These are phyloP conservation scores for Aspergillus felis DNA, from an alignment of 2,329 filamentous ascomycete species.

Conservation along the genomic window DNA sequence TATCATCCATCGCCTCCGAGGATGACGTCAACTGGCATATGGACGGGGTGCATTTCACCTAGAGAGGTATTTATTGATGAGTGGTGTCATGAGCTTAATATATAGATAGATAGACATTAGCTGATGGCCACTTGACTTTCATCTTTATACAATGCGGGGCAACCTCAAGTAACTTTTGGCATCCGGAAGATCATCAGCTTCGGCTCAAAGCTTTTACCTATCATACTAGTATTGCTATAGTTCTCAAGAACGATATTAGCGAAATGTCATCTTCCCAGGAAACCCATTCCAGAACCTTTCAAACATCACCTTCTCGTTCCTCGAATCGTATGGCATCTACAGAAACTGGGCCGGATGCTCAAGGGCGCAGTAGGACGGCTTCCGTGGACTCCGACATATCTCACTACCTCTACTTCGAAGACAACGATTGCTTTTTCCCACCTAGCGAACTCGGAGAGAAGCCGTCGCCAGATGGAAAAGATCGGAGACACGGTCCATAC, in stretches of 20 bases:
- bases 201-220: neutral
- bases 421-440: conserved; percentile 34
- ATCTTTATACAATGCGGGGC: neutral
- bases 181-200: neutral
- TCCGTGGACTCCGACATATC: conserved; percentile 19
- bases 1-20: neutral
- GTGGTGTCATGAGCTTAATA: neutral
- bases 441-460: conserved; percentile 25
- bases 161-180: neutral
- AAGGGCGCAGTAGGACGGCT: conserved; percentile 1
- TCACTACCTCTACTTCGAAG: conserved; percentile 34
- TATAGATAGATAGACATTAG: neutral
- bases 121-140: neutral
- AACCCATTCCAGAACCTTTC: neutral
- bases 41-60: too few relatives aligned
- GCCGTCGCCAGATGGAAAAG: neutral
- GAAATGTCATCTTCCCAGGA: neutral
- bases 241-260: neutral
- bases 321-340: neutral
- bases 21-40: neutral
- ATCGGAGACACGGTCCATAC: neutral
- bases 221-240: neutral
- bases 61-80: neutral
- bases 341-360: neutral
- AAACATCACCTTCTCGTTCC: neutral